A percentile compares a stretch with the other conserved stretches of the same genome.
These are phyloP conservation scores for Citeromyces matritensis DNA, from an alignment of 805 yeast genomes.

Conservation along the genomic window DNA sequence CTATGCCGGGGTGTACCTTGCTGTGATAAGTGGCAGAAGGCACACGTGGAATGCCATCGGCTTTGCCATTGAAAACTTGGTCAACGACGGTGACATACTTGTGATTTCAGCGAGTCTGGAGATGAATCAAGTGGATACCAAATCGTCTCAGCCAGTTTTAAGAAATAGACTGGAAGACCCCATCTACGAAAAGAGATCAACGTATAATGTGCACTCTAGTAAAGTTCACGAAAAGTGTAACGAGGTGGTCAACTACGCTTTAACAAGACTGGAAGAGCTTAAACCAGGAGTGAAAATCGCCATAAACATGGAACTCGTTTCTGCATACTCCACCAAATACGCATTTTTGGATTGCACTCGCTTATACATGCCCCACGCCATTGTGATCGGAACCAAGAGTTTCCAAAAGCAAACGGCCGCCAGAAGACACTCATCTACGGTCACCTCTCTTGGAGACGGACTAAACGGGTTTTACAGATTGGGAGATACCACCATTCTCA, in stretches of 20 bases:
- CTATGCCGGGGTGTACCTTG: not conserved
- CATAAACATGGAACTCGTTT: constrained; percentile 43
- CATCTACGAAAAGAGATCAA: constrained; percentile 5
- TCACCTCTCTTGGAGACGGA: constrained; percentile 5
- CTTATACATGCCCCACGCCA: constrained; percentile 43
- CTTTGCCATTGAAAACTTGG: constrained; percentile 35
- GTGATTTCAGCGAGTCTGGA: constrained; percentile 35
- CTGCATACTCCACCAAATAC: constrained; percentile 25
- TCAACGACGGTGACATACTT: constrained; percentile 49
- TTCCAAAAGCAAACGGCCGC: not conserved
- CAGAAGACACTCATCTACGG: not conserved
- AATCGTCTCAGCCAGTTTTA: constrained; percentile 4
- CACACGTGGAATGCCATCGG: constrained; percentile 70
- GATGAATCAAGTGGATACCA: constrained; percentile 1
- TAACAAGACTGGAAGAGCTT: constrained; percentile 3
- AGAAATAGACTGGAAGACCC: constrained; percentile 8
- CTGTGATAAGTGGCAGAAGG: constrained; percentile 26
- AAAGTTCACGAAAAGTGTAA: constrained; percentile 12
- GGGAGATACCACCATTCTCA: constrained; percentile 2
- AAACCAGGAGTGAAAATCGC: constrained; percentile 24
- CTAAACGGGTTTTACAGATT: constrained; percentile 5
- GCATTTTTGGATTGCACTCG: constrained; percentile 38
- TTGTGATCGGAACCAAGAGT: constrained; percentile 22
- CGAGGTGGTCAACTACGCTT: constrained; percentile 10
- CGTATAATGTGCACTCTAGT: constrained; percentile 7